Base-by-base conservation (phyloP, 257 asterid species). In the Nicotiana paniculata region DNA sequence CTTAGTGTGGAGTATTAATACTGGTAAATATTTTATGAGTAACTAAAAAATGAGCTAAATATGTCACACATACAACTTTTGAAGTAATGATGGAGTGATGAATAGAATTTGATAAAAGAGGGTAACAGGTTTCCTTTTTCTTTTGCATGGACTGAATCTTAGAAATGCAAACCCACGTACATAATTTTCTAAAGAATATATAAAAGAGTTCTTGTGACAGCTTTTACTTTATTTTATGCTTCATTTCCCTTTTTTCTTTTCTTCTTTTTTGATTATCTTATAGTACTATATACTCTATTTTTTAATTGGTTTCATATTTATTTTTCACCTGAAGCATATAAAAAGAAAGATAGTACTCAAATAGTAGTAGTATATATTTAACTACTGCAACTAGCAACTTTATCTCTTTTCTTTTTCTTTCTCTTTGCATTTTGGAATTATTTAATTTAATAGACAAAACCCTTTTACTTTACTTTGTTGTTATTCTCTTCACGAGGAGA, bases 71-170 rank as follows among this genome's bases (percentile, higher is more conserved):
- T 13, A 43, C 5, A 74, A 48, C 79, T 74, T 74, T 74, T 74
- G 79, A 48, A 74, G 62, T 74, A 74, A 74, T 81, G 84, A 77
- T 82, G 85, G 76, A 82, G 62, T 87, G 74, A 77, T 82, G 48
- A 74, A 74, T 26, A 74, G 26, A 74, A 74, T 74, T 43, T 48
- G 39, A 24, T 48, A 48, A 48, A 26, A 26, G 63, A n/a, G 11
- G 63, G 26, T 58, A 33, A 55, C 55, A 79, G 74, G 65, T 85
- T 85, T 51, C 80, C 84, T 87, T 90, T 89, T 85, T 55, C 94
- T 90, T 89, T 90, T 91, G 96, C 97, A 91, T 90, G 95, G 93
- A 84, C 89, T 86, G 91, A 88, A 89, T 82, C 85, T 85, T 82
- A 84, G 77, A 83, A 84, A 78, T 86, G 85, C 87, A 87, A 68